Conservation (phyloP, 345 rosid genomes). For the Rhizophora mangle region DNA sequence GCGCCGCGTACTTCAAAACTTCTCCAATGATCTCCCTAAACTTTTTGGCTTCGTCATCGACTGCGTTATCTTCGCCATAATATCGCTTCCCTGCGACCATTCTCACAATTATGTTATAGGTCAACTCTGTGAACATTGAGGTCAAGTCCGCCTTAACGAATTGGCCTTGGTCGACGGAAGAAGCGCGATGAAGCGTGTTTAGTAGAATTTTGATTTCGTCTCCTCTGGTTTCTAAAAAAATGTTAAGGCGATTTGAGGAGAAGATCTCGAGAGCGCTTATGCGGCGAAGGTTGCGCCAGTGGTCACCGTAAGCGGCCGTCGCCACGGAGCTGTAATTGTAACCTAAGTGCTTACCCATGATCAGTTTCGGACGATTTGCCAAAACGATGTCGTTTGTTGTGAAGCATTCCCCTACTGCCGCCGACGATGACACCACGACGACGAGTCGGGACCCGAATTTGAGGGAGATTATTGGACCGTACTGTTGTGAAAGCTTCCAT, state of each 20-base stretch:
- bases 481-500: conserved; percentile 28
- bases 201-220: conserved; percentile 42
- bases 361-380: conserved; percentile 46
- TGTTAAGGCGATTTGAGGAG: conserved; percentile 32
- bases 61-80: conserved; percentile 35
- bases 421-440: conserved; percentile 35
- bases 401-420: conserved; percentile 46
- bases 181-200: conserved; percentile 11
- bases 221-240: conserved; percentile 21
- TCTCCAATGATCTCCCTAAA: conserved; percentile 42
- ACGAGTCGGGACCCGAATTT: conserved; percentile 32
- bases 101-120: conserved; percentile 8
- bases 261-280: conserved; percentile 40
- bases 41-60: conserved; percentile 31
- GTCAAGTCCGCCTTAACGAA: conserved; percentile 14
- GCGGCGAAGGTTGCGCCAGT: conserved; percentile 64
- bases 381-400: conserved; percentile 46
- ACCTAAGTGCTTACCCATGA: conserved; percentile 28
- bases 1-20: conserved; percentile 15
- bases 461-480: conserved; percentile 41
- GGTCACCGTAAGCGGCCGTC: conserved; percentile 40
- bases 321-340: conserved; percentile 37
- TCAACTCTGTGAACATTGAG: conserved; percentile 5
- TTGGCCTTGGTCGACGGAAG: background rate
- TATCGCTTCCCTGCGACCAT: conserved; percentile 29